Evolutionary conservation across 2,329 filamentous ascomycete species (phyloP).

Genomic region (Pyrenochaeta sp.): DNA sequence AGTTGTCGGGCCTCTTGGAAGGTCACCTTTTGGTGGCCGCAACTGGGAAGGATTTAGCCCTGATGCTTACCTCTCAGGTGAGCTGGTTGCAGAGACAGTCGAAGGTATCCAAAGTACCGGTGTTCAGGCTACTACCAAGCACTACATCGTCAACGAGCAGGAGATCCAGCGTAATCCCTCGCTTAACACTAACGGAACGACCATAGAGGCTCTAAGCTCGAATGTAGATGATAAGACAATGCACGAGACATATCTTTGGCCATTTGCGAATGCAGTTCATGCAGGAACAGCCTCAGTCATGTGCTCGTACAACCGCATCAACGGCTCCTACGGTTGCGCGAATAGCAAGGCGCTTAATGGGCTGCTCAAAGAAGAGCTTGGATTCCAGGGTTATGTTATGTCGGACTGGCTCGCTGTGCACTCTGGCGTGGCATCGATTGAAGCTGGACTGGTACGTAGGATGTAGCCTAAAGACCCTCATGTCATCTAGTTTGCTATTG

Average conservation of each 20-base stretch:
- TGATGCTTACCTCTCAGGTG: slow-evolving; percentile 55
- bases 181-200: slow-evolving; percentile 45
- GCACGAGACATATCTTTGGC: slow-evolving; percentile 71
- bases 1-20: slow-evolving; percentile 53
- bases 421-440: slow-evolving; percentile 52
- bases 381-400: slow-evolving; percentile 56
- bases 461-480: background rate
- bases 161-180: slow-evolving; percentile 55
- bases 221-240: slow-evolving; percentile 63
- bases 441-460: slow-evolving; percentile 51
- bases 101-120: slow-evolving; percentile 50
- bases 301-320: slow-evolving; percentile 60
- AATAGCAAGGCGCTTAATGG: slow-evolving; percentile 56
- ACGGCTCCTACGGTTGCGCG: slow-evolving; percentile 42
- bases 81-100: slow-evolving; percentile 49
- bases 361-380: slow-evolving; percentile 61
- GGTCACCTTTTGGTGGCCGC: slow-evolving; percentile 49
- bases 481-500: too few species aligned
- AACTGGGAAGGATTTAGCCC: slow-evolving; percentile 56
- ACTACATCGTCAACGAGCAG: slow-evolving; percentile 69
- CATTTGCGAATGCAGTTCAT: slow-evolving; percentile 68
- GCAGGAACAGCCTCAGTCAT: slow-evolving; percentile 68
- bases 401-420: slow-evolving; percentile 57
- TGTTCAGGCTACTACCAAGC: slow-evolving; percentile 57
- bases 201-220: slow-evolving; percentile 64